Evolutionary conservation across 202 grass and related monocot species (phyloP).

Genomic region (Dendrocalamus latiflorus): DNA sequence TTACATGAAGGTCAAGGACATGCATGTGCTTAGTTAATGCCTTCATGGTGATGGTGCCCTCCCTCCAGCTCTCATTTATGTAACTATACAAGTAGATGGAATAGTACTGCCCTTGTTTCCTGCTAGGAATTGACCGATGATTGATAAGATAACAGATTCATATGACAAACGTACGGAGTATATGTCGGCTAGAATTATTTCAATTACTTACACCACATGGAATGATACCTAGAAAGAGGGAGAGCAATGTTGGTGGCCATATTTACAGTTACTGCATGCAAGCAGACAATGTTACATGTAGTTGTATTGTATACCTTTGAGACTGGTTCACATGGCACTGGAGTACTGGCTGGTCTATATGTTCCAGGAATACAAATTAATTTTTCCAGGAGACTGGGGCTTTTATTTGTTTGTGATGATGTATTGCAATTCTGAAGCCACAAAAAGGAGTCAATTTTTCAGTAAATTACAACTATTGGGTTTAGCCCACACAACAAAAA

Average conservation of each 20-base stretch:
- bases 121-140: background rate
- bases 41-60: too few species aligned
- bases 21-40: too few species aligned
- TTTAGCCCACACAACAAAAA: background rate
- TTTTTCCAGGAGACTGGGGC: background rate
- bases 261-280: background rate
- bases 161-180: background rate
- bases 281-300: background rate
- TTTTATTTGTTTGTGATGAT: background rate
- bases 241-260: background rate
- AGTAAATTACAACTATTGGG: background rate
- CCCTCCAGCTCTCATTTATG: too few species aligned
- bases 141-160: background rate
- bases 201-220: constrained; percentile 7
- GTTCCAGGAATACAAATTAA: background rate
- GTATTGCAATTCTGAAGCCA: background rate
- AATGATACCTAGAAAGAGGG: background rate
- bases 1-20: too few species aligned
- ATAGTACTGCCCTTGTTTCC: background rate
- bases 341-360: background rate
- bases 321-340: background rate
- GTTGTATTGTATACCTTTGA: background rate
- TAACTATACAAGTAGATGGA: constrained; percentile 15
- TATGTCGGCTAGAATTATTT: background rate
- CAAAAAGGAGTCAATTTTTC: background rate